Evolutionary conservation across 306 rosid species (phyloP).

Genomic region (Cucurbita maxima): DNA sequence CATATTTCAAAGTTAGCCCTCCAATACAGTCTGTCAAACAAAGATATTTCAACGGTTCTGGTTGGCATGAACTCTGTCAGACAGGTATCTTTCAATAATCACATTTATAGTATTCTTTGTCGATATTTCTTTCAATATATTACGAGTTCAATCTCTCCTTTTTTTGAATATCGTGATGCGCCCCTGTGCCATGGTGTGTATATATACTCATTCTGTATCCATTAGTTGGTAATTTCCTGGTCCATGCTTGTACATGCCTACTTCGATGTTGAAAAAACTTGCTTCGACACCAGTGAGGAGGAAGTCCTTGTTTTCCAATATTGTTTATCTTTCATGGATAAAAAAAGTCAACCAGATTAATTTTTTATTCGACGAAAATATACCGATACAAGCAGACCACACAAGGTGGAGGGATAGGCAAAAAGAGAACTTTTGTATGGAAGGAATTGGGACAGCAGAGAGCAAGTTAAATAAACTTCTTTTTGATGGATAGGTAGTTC

Average conservation of each 20-base stretch:
- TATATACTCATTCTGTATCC: neutral
- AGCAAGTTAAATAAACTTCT: neutral
- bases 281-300: neutral
- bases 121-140: neutral
- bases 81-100: constrained; percentile 36
- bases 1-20: constrained; percentile 72
- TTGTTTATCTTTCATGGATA: too few relatives aligned
- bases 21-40: constrained; percentile 90
- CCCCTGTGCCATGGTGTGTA: neutral
- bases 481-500: too few relatives aligned
- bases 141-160: neutral
- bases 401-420: neutral
- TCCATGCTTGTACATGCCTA: neutral
- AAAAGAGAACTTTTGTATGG: neutral
- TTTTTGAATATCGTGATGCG: neutral
- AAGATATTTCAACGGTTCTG: constrained; percentile 73
- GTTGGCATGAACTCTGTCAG: constrained; percentile 74
- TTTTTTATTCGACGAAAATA: too few relatives aligned
- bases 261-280: neutral
- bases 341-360: too few relatives aligned
- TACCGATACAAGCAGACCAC: neutral
- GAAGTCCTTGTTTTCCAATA: too few relatives aligned
- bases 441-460: neutral
- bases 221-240: neutral
- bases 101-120: neutral